Base-by-base conservation (phyloP, 225 moss, liverwort and hornwort species). In the Bryoerythrophyllum caledonicum region DNA sequence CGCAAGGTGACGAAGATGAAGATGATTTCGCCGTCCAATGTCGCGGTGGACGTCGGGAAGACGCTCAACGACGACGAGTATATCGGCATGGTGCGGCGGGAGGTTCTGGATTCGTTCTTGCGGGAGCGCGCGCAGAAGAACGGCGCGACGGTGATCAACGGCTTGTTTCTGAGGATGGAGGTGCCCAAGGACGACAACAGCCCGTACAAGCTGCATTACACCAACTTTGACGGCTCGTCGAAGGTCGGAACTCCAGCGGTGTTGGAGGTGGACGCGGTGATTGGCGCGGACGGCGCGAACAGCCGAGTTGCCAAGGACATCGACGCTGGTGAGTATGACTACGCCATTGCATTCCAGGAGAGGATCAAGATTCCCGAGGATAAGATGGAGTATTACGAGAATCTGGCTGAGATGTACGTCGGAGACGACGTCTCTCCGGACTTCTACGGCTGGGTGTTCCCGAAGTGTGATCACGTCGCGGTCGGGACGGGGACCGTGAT, bases 281-380 rank as follows among this genome's bases (percentile, higher is more conserved):
- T 94, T 26, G 93, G 91, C 48, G 91, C 93, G 0, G 90, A 91
- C 46, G 91, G 91, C 23, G 91, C 91, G 0, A 88, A 94, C 79
- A 90, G 91, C 63, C 82, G 88, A 17, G 90, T 91, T 1, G 91
- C 90, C 1, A 94, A 94, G 63, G 88, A 94, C 61, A 90, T 90
- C 34, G 94, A 99, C 52, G 94, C 97, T 0, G 94, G 94, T 46
- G 99, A 99, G 27, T 99, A 99, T 30, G 95, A 95, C 51, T 99
- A 99, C 40, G 95, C 99, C 80, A 99, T 99, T 68, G 99, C 99
- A 0, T 99, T 99, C 51, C 99, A 95, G 32, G 99, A 99, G 84
- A 84, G 99, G 72, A 93, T 94, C 41, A 85, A 79, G 63, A 94
- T 91, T 16, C 90, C 93, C 0, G 83, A 67, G 17, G 91, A 91